Evolutionary conservation across 306 rosid species (phyloP).

Genomic region (Albizia julibrissin): DNA sequence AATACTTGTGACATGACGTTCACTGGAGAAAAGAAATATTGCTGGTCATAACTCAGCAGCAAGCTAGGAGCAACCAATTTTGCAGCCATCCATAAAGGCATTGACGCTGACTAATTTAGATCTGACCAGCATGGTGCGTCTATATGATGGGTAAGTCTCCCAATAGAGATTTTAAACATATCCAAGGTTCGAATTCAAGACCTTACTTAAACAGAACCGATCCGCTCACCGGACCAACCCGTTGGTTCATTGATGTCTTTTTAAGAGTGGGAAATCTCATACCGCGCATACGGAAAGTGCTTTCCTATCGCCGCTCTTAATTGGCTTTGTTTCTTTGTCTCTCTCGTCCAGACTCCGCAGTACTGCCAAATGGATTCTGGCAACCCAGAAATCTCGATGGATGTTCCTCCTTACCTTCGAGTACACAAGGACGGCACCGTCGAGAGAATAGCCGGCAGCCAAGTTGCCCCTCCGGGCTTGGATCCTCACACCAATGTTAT

Average conservation of each 20-base stretch:
- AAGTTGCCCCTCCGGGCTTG: conserved; percentile 51
- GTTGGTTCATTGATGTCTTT: neutral
- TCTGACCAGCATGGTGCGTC: no score
- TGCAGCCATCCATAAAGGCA: neutral
- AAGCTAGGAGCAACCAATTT: neutral
- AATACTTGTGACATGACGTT: no score
- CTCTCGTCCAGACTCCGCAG: neutral
- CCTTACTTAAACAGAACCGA: no score
- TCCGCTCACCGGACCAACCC: no score
- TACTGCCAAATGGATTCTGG: conserved; percentile 42
- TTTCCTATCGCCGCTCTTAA: no score
- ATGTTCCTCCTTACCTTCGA: conserved; percentile 72
- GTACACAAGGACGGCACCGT: conserved; percentile 61
- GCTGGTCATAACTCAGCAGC: neutral
- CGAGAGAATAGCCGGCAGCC: conserved; percentile 62
- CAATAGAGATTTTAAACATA: no score
- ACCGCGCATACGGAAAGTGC: neutral
- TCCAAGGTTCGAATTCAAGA: no score
- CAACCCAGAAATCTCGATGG: conserved; percentile 42
- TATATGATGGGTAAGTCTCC: no score
- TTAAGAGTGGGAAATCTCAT: neutral
- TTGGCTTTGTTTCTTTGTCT: neutral
- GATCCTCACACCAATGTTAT: conserved; percentile 61
- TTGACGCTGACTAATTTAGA: no score
- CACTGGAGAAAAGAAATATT: no score